Base-by-base conservation (phyloP, 192 early-diverging fungal species). In the Rhizophagus sp. region DNA sequence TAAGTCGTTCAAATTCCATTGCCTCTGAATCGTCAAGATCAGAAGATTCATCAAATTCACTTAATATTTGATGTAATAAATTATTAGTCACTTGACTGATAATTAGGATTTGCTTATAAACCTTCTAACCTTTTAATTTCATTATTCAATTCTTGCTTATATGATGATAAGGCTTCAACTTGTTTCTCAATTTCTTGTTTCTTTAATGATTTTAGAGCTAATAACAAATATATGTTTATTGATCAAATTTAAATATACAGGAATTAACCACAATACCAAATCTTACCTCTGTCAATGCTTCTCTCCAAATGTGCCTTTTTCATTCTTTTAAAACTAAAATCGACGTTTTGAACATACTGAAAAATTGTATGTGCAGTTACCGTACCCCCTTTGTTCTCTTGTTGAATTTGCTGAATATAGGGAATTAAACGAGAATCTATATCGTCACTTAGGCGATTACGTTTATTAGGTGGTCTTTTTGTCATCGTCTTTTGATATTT, bases 291-390 rank as follows among this genome's bases (percentile, higher is more conserved):
- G 47, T 87, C 82, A 34, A 87, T 81, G 19, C 78, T 72, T 12
- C 78, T 30, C 62, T 85, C 84, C 2, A 87, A 41, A 34, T 87
- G 85, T 2, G 65, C 33, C 62, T 83, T 87, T 66, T 85, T 87
- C 67, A 85, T 80, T 44, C 85, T 52, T 72, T 81, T 41, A 36
- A 87, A 78, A 11, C 78, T 81, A 24, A 69, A 47, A 69, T 87
- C 85, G 5, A 78, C 80, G 19, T 68, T 65, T 47, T 79, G 82
- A 44, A 83, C 72, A 73, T 87, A 85, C 52, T 84, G 77, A 30
- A 76, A 79, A 15, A 87, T n/a, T 11, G 77, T 62, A 1, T 24
- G n/a, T 1, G 66, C 52, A 9, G 64, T 67, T 25, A 80, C 62
- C 13, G 24, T 3, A 7, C 8, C 73, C 36, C 73, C 7, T 24